Percentiles rank a stretch among this genome's conserved stretches.
These are phyloP conservation scores for Lophiostoma macrostomum DNA, from an alignment of 495 filamentous ascomycete genomes.

Conservation along the genomic window DNA sequence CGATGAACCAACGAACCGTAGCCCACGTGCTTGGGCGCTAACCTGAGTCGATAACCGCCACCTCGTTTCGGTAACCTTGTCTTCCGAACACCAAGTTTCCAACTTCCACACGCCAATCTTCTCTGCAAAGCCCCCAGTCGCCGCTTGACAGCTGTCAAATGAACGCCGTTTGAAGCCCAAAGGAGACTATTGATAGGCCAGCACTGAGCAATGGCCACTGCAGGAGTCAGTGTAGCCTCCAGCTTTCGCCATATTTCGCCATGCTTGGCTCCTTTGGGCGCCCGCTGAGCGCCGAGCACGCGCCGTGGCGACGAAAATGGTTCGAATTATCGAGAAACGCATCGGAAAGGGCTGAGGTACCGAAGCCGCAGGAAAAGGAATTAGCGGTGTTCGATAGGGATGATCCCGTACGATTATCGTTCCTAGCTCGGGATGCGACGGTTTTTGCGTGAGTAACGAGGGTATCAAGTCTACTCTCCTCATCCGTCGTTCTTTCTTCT, in stretches of 20 bases:
- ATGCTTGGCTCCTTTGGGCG: background rate
- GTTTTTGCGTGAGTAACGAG: background rate
- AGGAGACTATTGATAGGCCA: background rate
- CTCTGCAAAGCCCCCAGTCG: background rate
- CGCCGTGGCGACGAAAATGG: constrained; percentile 6
- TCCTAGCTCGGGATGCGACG: no score
- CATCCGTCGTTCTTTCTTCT: background rate
- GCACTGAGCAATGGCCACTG: no score
- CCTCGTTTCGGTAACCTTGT: background rate
- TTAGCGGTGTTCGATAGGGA: constrained; percentile 10
- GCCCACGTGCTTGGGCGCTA: constrained; percentile 23
- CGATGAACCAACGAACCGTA: background rate
- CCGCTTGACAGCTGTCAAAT: constrained; percentile 21
- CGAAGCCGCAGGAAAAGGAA: constrained; percentile 16
- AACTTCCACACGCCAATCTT: constrained; percentile 2
- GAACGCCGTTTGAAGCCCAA: background rate
- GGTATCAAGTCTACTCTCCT: no score
- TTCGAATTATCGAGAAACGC: no score
- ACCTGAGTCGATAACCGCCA: background rate
- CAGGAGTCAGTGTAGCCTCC: no score
- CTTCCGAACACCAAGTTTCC: constrained; percentile 2
- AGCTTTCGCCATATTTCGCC: background rate
- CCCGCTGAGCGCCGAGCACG: background rate
- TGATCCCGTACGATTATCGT: no score
- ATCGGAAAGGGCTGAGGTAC: background rate